Conservation (phyloP, 2,329 filamentous ascomycete species). For the Hymenoscyphus scutula region DNA sequence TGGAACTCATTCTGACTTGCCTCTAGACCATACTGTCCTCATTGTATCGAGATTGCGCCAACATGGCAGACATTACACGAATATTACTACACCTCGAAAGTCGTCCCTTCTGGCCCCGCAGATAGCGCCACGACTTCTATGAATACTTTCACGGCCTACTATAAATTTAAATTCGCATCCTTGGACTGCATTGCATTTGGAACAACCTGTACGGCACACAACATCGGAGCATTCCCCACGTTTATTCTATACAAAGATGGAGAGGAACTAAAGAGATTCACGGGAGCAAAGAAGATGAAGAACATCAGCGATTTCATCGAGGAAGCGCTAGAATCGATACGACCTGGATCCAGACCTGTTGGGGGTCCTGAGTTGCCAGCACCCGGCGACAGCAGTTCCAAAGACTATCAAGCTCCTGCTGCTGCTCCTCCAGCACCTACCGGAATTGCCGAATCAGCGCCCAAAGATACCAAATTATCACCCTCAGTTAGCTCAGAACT, state of each 20-base stretch:
- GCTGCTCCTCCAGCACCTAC: constrained; percentile 14
- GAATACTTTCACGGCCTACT: constrained; percentile 70
- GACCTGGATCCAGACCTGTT: constrained; percentile 75
- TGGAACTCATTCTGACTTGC: background rate
- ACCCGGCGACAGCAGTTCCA: constrained; percentile 55
- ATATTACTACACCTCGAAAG: constrained; percentile 80
- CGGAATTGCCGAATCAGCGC: constrained; percentile 15
- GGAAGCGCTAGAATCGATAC: constrained; percentile 69
- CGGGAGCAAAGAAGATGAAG: constrained; percentile 66
- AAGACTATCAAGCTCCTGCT: constrained; percentile 26
- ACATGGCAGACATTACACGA: constrained; percentile 92
- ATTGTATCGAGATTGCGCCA: constrained; percentile 61
- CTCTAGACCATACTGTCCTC: constrained; percentile 34
- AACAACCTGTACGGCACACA: constrained; percentile 70
- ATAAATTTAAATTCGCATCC: constrained; percentile 83
- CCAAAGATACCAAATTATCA: constrained; percentile 23
- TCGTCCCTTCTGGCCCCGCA: constrained; percentile 42
- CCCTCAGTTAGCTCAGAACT: constrained; percentile 14
- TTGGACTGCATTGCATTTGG: constrained; percentile 83
- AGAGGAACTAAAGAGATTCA: constrained; percentile 58
- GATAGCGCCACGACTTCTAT: constrained; percentile 47
- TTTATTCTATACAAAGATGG: constrained; percentile 81
- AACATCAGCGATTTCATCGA: constrained; percentile 71
- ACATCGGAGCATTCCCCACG: constrained; percentile 70
- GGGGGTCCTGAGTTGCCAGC: constrained; percentile 59